Conservation (phyloP, 768 basidiomycete species). For the Leccinum variicolor region DNA sequence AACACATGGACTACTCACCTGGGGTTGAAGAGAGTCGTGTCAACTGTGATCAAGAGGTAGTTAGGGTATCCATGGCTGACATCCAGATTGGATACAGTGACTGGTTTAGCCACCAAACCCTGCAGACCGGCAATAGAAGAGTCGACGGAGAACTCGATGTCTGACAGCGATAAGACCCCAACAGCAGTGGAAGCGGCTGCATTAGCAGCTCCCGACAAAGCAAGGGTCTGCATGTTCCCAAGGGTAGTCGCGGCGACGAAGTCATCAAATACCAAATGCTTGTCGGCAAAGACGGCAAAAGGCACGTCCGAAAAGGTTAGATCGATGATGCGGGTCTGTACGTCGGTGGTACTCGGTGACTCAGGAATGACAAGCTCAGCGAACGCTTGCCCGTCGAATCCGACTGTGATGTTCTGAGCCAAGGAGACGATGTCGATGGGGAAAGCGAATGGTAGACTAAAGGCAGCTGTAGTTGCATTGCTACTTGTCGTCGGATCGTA, state of each 20-base stretch:
- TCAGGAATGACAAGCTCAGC: conserved; percentile 60
- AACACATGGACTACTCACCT: conserved; percentile 36
- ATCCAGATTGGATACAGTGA: conserved; percentile 54
- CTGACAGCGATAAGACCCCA: conserved; percentile 54
- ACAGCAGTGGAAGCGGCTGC: conserved; percentile 63
- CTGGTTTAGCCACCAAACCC: conserved; percentile 57
- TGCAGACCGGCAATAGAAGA: conserved; percentile 61
- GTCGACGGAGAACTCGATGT: conserved; percentile 57
- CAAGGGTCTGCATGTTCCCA: conserved; percentile 42
- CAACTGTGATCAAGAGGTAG: conserved; percentile 64
- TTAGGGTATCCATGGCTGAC: conserved; percentile 65
- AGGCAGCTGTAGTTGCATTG: conserved; percentile 56
- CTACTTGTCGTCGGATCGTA: conserved; percentile 59
- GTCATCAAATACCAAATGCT: conserved; percentile 50
- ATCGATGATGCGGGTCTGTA: conserved; percentile 57
- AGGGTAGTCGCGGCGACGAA: conserved; percentile 63
- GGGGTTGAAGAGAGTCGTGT: conserved; percentile 61
- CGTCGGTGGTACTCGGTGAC: conserved; percentile 55
- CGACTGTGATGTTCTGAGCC: conserved; percentile 55
- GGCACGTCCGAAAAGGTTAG: conserved; percentile 58
- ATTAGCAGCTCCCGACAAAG: conserved; percentile 52
- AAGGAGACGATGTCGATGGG: conserved; percentile 63
- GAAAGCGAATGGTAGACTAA: conserved; percentile 67
- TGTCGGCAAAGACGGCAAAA: conserved; percentile 49
- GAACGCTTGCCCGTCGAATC: conserved; percentile 49